A percentile compares a stretch with the other conserved stretches of the same genome.
phyloP scores from a whole-genome alignment of 495 filamentous ascomycete species.

The Aspergillus cavernicola region DNA sequence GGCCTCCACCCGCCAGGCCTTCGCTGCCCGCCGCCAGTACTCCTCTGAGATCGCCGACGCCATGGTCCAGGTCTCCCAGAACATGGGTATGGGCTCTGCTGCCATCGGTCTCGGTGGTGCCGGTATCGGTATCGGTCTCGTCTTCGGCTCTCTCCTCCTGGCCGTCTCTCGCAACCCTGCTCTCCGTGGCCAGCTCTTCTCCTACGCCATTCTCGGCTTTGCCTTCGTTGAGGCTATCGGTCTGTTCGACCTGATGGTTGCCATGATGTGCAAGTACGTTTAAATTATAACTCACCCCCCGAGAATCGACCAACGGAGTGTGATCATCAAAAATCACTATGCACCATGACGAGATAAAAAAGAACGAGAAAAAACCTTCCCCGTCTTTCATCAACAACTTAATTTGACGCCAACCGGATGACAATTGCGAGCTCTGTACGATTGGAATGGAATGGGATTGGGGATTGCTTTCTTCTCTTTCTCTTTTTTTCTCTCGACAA shows the following conservation, averaged over 20 bases:
- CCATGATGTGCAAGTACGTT: constrained; percentile 75
- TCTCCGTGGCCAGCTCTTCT: constrained; percentile 87
- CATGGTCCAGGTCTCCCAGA: constrained; percentile 85
- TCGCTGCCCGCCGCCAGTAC: constrained; percentile 65
- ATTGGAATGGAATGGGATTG: neutral
- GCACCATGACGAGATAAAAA: neutral
- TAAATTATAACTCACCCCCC: constrained; percentile 30
- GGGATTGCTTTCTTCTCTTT: neutral
- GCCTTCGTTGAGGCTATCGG: constrained; percentile 92
- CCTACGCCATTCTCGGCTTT: constrained; percentile 90
- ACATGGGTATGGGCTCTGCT: constrained; percentile 79
- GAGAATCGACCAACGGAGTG: neutral
- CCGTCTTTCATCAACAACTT: too few species aligned
- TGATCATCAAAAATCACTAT: neutral
- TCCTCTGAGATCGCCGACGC: constrained; percentile 77
- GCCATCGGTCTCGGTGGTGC: constrained; percentile 88
- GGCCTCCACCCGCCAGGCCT: constrained; percentile 61
- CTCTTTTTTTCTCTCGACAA: neutral
- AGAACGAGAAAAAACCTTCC: neutral
- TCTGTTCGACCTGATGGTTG: constrained; percentile 92
- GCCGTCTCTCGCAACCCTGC: constrained; percentile 85
- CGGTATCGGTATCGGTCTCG: constrained; percentile 89
- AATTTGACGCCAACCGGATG: neutral
- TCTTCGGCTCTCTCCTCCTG: constrained; percentile 82
- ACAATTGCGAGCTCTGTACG: neutral